These are phyloP conservation scores for Populus tomentosa DNA, from an alignment of 441 rosid species.

Conservation along the genomic window DNA sequence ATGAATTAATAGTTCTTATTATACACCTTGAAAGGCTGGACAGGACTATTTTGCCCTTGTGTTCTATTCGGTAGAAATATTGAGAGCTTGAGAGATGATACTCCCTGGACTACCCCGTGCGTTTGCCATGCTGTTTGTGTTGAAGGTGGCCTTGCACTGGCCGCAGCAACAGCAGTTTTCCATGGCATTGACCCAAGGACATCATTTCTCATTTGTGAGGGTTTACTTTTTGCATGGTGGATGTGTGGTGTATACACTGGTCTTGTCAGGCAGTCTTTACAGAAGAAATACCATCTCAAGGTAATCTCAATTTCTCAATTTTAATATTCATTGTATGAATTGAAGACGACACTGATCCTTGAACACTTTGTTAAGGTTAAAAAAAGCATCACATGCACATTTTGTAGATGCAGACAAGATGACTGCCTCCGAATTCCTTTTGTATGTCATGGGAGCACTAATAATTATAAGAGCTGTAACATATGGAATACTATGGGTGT, in stretches of 20 bases:
- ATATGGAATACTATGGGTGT: too few species aligned
- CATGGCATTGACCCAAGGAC: constrained; percentile 78
- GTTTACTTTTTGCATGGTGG: constrained; percentile 94
- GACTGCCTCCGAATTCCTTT: neutral
- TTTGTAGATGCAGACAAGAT: neutral
- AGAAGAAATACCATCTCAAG: constrained; percentile 87
- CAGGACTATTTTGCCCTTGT: constrained; percentile 80
- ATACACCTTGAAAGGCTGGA: constrained; percentile 46
- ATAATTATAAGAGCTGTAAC: neutral
- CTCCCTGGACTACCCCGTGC: constrained; percentile 77
- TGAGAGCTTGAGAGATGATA: constrained; percentile 70
- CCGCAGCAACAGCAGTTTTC: constrained; percentile 54
- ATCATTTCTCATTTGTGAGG: constrained; percentile 70
- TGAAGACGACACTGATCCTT: neutral
- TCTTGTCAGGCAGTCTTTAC: constrained; percentile 67
- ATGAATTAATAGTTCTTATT: constrained; percentile 1
- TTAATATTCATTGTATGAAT: neutral
- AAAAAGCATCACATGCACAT: neutral
- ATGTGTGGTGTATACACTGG: constrained; percentile 94
- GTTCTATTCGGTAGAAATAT: constrained; percentile 78
- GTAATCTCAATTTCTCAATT: constrained; percentile 24
- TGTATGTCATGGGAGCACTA: neutral
- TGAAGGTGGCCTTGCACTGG: constrained; percentile 80
- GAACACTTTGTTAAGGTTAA: too few species aligned
- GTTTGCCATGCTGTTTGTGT: constrained; percentile 80